Evolutionary conservation across 2,329 filamentous ascomycete species (phyloP).

Genomic region (Conoideocrella luteorostrata): DNA sequence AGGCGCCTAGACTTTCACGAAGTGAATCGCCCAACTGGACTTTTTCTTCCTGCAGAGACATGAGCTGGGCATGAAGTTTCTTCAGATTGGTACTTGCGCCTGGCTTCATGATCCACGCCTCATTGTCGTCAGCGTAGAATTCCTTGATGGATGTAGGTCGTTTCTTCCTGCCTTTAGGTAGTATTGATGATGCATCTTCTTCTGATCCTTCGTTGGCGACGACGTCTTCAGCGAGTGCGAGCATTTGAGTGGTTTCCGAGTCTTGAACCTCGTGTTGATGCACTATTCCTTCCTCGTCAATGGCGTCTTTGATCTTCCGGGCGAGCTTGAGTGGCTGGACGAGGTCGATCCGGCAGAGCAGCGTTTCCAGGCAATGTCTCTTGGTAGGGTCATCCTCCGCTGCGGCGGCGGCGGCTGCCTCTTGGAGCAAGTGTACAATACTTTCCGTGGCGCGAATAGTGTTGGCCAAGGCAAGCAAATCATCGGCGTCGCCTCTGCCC

Average conservation of each 20-base stretch:
- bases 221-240: slow-evolving; percentile 67
- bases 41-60: slow-evolving; percentile 55
- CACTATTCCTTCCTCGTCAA: slow-evolving; percentile 87
- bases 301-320: slow-evolving; percentile 63
- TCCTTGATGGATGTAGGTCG: slow-evolving; percentile 43
- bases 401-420: slow-evolving; percentile 12
- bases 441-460: slow-evolving; percentile 71
- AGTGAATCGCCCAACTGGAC: slow-evolving; percentile 52
- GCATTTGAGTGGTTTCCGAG: slow-evolving; percentile 61
- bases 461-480: slow-evolving; percentile 74
- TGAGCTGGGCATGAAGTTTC: slow-evolving; percentile 62
- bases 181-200: slow-evolving; percentile 44
- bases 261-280: slow-evolving; percentile 74
- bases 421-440: slow-evolving; percentile 46
- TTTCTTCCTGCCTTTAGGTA: slow-evolving; percentile 50
- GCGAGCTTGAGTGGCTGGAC: slow-evolving; percentile 63
- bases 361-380: slow-evolving; percentile 31
- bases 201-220: slow-evolving; percentile 58
- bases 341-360: slow-evolving; percentile 57
- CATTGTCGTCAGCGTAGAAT: slow-evolving; percentile 53
- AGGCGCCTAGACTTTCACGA: slow-evolving; percentile 52
- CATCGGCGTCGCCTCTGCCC: slow-evolving; percentile 85
- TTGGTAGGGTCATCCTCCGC: slow-evolving; percentile 8
- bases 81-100: slow-evolving; percentile 60
- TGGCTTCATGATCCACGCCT: slow-evolving; percentile 60